Evolutionary conservation across 2,329 filamentous ascomycete genomes (phyloP).

Genomic region (Colletotrichum tropicale): DNA sequence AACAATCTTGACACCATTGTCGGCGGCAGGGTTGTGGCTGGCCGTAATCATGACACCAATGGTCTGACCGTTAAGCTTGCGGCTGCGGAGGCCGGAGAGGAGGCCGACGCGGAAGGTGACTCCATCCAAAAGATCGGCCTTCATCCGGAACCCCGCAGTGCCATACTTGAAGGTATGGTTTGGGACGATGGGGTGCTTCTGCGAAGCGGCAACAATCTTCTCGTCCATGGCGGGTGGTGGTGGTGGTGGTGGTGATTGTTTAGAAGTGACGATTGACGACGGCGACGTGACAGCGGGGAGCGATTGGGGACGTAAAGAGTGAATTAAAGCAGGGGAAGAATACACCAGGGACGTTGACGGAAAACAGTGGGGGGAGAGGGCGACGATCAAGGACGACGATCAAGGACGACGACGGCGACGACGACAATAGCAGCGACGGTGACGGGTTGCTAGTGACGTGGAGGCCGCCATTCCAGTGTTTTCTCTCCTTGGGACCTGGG

Average conservation of each 20-base stretch:
- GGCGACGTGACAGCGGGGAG: constrained; percentile 7
- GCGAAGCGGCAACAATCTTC: constrained; percentile 63
- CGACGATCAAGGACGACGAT: background rate
- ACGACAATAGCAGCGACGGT: background rate
- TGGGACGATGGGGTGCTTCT: constrained; percentile 64
- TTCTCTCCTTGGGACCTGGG: constrained; percentile 3
- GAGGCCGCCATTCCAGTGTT: constrained; percentile 14
- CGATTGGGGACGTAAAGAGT: background rate
- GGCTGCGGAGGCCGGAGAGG: constrained; percentile 84
- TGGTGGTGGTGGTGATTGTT: background rate
- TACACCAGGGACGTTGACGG: constrained; percentile 12
- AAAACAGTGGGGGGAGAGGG: constrained; percentile 10
- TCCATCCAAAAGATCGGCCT: constrained; percentile 82
- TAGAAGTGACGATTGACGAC: background rate
- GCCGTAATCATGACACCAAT: constrained; percentile 98
- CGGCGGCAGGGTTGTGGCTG: constrained; percentile 86
- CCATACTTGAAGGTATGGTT: constrained; percentile 67
- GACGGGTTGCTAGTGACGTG: background rate
- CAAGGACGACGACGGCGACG: background rate
- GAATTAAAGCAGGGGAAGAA: background rate
- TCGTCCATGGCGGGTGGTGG: constrained; percentile 49
- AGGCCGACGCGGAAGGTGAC: constrained; percentile 93
- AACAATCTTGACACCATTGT: constrained; percentile 95
- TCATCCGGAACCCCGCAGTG: constrained; percentile 73
- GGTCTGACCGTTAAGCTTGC: constrained; percentile 86